These are phyloP conservation scores for Leishmania braziliensis DNA, from an alignment of 208 protist species.

Conservation along the genomic window DNA sequence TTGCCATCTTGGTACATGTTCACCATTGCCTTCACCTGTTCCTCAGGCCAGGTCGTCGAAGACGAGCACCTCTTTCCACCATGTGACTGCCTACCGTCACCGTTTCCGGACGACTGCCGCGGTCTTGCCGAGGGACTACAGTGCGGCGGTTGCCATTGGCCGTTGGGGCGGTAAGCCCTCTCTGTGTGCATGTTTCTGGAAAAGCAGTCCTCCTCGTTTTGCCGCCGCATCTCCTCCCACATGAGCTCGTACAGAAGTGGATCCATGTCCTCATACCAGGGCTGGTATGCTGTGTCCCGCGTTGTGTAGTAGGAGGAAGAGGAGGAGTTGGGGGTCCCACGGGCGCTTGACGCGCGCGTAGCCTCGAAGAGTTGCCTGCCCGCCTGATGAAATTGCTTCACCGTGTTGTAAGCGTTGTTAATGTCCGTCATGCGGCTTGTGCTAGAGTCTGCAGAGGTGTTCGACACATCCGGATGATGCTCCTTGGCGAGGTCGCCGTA, in stretches of 20 bases:
- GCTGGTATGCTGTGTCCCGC: slow-evolving; percentile 61
- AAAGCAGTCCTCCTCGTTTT: slow-evolving; percentile 56
- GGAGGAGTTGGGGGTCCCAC: slow-evolving; percentile 8
- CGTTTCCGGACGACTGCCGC: slow-evolving; percentile 2
- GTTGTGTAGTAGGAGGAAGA: slow-evolving; percentile 49
- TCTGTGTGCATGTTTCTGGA: slow-evolving; percentile 23
- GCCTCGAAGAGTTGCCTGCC: slow-evolving; percentile 37
- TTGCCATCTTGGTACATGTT: slow-evolving; percentile 93
- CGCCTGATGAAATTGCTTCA: slow-evolving; percentile 72
- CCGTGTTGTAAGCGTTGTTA: slow-evolving; percentile 82
- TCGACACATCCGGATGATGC: slow-evolving; percentile 87
- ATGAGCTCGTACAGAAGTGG: slow-evolving; percentile 90
- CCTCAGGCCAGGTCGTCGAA: slow-evolving; percentile 75
- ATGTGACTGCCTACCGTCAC: slow-evolving; percentile 15
- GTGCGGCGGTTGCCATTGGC: slow-evolving; percentile 19
- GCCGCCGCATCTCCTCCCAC: slow-evolving; percentile 90
- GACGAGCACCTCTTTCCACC: slow-evolving; percentile 24
- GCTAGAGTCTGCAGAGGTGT: slow-evolving; percentile 19
- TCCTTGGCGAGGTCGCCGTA: slow-evolving; percentile 87
- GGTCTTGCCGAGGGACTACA: slow-evolving; percentile 11
- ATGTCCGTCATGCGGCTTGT: slow-evolving; percentile 81
- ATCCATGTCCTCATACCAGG: slow-evolving; percentile 86
- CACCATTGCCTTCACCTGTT: slow-evolving; percentile 74
- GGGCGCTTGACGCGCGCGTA: slow-evolving; percentile 1
- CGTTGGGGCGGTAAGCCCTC: slow-evolving; percentile 18